Evolutionary conservation across 2,329 filamentous ascomycete species (phyloP), one percentile per base, ranked within the genome.

Genomic region (Botrytis hyacinthi): DNA sequence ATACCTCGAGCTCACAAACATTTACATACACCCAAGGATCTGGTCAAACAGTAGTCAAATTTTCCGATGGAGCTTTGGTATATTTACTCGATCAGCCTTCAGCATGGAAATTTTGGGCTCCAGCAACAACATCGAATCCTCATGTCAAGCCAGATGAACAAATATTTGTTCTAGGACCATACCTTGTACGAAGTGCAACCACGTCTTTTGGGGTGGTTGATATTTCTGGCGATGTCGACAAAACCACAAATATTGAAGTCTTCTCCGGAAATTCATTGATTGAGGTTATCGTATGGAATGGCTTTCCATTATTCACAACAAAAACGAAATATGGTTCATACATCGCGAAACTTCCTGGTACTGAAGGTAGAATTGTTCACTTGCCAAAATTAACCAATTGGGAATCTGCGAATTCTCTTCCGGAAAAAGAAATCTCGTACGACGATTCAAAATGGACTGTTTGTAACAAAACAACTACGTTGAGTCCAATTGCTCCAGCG

Each of bases 41-140:
- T 10, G 86, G 86, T 0, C 76, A 82, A 4, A 86, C 85, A 0
- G 82, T 84, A 0, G 77, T 89, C 2, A 80, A 84, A 57, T 73
- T 73, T 18, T 85, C 88, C 70, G 85, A 87, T 68, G 84, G 84
- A 0, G 81, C 86, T 4, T 74, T 88, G 1, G 81, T 86, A 6
- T 87, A 88, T 72, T 81, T 90, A 8, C 82, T 89, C 6, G 87
- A 89, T 61, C 83, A 85, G 35, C 79, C 83, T 18, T 84, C 86
- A 0, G 88, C 86, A 1, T 89, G 86, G 84, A 85, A 84, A 9
- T 87, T 89, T 78, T 89, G 86, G 81, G 87, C 87, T 2, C 84
- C 87, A 5, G 77, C 86, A 4, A 85, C 84, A 14, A 84, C 84
- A 0, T 77, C 76, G 1, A 81, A 85, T 72, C 87, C 87, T 0